These are phyloP conservation scores for Aspergillus neotritici DNA, from an alignment of 2,329 filamentous ascomycete species.

Conservation along the genomic window DNA sequence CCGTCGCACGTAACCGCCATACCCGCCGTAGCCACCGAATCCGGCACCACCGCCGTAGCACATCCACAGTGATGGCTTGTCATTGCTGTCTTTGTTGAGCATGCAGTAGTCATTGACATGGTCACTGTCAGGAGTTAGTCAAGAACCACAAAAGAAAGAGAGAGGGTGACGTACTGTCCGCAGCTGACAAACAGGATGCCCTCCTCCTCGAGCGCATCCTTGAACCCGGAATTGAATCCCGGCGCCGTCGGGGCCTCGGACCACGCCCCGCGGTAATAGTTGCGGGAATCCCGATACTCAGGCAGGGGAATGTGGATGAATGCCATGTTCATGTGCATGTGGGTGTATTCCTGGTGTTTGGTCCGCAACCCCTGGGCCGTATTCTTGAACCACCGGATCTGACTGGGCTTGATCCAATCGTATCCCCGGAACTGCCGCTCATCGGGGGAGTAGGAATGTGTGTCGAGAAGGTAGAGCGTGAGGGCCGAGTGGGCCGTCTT, in stretches of 20 bases:
- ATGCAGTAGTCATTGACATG: conserved; percentile 97
- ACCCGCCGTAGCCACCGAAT: conserved; percentile 92
- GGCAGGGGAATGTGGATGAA: conserved; percentile 97
- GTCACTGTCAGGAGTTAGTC: conserved; percentile 52
- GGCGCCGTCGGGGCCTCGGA: conserved; percentile 83
- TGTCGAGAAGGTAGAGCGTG: conserved; percentile 91
- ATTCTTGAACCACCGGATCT: conserved; percentile 89
- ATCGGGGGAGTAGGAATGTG: conserved; percentile 85
- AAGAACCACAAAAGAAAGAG: not conserved
- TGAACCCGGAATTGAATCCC: conserved; percentile 85
- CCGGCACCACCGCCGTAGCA: conserved; percentile 90
- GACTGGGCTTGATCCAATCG: conserved; percentile 91
- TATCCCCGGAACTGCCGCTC: conserved; percentile 86
- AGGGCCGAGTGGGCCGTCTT: conserved; percentile 79
- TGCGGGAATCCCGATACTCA: conserved; percentile 65
- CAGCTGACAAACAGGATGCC: conserved; percentile 82
- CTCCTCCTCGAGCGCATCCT: conserved; percentile 78
- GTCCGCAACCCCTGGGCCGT: conserved; percentile 70
- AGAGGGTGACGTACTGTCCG: conserved; percentile 63
- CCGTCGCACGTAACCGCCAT: conserved; percentile 75
- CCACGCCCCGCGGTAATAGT: conserved; percentile 64
- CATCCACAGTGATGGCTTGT: conserved; percentile 83
- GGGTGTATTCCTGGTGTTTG: conserved; percentile 76
- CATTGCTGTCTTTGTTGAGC: conserved; percentile 52
- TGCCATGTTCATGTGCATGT: conserved; percentile 89